Evolutionary conservation across 805 yeast species (phyloP).

Genomic region (Pichia kluyveri): DNA sequence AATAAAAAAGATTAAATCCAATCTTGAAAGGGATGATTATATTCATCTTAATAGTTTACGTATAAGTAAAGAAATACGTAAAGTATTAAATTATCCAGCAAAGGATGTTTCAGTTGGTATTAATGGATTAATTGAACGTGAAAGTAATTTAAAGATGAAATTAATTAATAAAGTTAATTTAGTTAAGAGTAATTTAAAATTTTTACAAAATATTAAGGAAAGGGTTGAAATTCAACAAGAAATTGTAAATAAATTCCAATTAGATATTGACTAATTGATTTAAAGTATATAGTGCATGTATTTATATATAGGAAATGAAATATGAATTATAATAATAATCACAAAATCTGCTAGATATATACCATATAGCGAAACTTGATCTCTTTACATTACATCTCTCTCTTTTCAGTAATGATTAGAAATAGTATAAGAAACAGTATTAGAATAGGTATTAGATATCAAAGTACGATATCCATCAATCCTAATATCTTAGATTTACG

Average conservation of each 20-base stretch:
- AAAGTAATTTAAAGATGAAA: conserved; percentile 47
- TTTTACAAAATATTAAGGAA: conserved; percentile 37
- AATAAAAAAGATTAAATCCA: conserved; percentile 57
- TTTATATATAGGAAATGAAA: too few species aligned
- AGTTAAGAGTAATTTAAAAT: conserved; percentile 46
- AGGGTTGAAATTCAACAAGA: conserved; percentile 17
- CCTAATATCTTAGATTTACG: conserved; percentile 23
- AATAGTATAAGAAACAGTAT: neutral
- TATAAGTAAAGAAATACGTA: conserved; percentile 71
- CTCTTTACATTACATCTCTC: too few species aligned
- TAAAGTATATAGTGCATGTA: neutral
- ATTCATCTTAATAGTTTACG: conserved; percentile 71
- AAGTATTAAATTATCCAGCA: conserved; percentile 72
- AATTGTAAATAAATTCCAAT: conserved; percentile 8
- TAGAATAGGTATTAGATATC: neutral
- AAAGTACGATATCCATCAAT: conserved; percentile 1
- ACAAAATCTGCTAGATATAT: too few species aligned
- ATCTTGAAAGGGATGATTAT: conserved; percentile 63
- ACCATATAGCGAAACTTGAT: too few species aligned
- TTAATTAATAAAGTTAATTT: conserved; percentile 42
- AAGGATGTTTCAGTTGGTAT: conserved; percentile 69
- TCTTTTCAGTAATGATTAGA: neutral
- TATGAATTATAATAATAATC: too few species aligned
- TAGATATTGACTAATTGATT: conserved; percentile 7
- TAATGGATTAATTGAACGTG: conserved; percentile 56